A percentile compares a stretch with the other conserved stretches of the same genome.
Evolutionary conservation across 768 basidiomycete genomes (phyloP).

Genomic region (Boletus insuetus): DNA sequence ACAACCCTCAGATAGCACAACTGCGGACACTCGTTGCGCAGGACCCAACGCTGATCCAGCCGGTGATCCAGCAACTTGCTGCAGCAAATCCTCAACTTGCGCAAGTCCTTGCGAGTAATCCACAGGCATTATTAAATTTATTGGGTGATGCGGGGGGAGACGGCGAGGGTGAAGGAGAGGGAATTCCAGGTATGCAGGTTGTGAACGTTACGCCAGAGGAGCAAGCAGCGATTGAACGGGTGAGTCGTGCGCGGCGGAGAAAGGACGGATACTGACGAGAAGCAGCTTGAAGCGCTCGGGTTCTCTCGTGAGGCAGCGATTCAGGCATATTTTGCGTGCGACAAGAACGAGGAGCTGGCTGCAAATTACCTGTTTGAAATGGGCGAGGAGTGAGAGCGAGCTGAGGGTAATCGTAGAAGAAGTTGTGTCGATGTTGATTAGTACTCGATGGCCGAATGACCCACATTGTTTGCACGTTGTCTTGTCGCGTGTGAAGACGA

Average conservation of each 20-base stretch:
- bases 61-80: conserved; percentile 80
- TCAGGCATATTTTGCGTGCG: conserved; percentile 92
- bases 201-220: conserved; percentile 86
- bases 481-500: conserved; percentile 25
- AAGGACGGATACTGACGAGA: not conserved
- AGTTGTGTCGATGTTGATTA: too few relatives aligned
- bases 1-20: conserved; percentile 65
- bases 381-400: conserved; percentile 26
- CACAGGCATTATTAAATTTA: conserved; percentile 62
- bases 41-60: conserved; percentile 79
- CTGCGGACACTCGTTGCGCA: conserved; percentile 68
- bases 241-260: conserved; percentile 41
- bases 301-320: conserved; percentile 80
- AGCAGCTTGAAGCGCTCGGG: conserved; percentile 80
- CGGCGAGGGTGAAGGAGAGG: conserved; percentile 40
- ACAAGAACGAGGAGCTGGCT: conserved; percentile 95
- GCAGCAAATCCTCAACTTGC: conserved; percentile 72
- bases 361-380: conserved; percentile 85
- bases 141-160: conserved; percentile 48
- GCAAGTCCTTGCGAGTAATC: conserved; percentile 65
- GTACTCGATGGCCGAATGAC: not conserved
- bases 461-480: conserved; percentile 30
- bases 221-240: conserved; percentile 82
- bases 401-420: not conserved
- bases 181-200: conserved; percentile 35